These are phyloP conservation scores for Rhizopogon vesiculosus DNA, from an alignment of 768 basidiomycete genomes.

Conservation along the genomic window DNA sequence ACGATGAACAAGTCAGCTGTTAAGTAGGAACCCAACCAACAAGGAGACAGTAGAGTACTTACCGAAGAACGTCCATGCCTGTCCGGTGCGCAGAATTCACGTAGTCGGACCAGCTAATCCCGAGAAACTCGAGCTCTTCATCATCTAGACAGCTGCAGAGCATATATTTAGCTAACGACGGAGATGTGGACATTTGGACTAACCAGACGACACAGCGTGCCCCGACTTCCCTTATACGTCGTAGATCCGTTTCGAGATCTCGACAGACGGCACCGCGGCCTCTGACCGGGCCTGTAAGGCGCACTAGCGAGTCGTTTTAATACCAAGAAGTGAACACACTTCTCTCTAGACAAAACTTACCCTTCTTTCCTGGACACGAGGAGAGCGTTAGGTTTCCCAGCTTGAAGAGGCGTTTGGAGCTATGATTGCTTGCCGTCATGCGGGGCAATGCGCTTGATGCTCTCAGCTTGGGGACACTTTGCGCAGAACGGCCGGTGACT, in stretches of 20 bases:
- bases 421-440: conserved; percentile 4
- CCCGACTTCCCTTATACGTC: conserved; percentile 65
- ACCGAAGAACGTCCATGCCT: conserved; percentile 82
- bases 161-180: not conserved
- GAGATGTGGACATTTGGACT: conserved; percentile 9
- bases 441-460: conserved; percentile 4
- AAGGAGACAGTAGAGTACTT: conserved; percentile 8
- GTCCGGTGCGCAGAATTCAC: conserved; percentile 50
- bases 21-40: not conserved
- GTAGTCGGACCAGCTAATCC: conserved; percentile 85
- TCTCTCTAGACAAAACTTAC: conserved; percentile 28
- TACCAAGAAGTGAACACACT: not conserved
- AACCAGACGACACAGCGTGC: conserved; percentile 84
- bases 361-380: conserved; percentile 95
- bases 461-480: conserved; percentile 5
- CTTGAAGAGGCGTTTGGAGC: conserved; percentile 17
- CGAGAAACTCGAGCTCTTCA: conserved; percentile 76
- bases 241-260: conserved; percentile 73
- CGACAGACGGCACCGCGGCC: conserved; percentile 82
- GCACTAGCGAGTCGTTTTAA: conserved; percentile 37
- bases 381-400: conserved; percentile 88
- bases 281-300: conserved; percentile 68
- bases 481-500: not conserved
- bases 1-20: not conserved
- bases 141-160: conserved; percentile 74